A percentile compares a stretch with the other conserved stretches of the same genome.
Evolutionary conservation across 768 basidiomycete species (phyloP).

Genomic region (Boletus barrowsii): DNA sequence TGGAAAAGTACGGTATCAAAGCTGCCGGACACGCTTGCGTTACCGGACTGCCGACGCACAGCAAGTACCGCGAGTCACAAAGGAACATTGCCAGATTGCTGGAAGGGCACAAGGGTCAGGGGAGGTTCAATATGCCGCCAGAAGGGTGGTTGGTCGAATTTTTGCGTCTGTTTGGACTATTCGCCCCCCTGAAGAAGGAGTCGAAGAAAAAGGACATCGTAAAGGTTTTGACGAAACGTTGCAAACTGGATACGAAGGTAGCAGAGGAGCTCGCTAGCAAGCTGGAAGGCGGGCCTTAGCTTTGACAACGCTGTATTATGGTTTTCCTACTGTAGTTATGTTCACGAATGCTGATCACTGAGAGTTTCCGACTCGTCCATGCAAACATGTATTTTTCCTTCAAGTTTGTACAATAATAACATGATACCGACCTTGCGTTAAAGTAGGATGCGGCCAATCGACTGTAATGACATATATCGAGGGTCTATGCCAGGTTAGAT

Average conservation of each 20-base stretch:
- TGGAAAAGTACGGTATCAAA: slow-evolving; percentile 26
- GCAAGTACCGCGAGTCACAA: slow-evolving; percentile 27
- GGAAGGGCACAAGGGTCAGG: slow-evolving; percentile 6
- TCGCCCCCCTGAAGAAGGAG: slow-evolving; percentile 19
- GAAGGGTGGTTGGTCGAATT: slow-evolving; percentile 26
- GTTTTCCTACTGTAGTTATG: not conserved
- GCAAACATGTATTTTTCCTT: slow-evolving; percentile 2
- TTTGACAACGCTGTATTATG: not conserved
- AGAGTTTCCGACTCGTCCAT: slow-evolving; percentile 4
- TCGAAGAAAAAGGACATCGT: slow-evolving; percentile 22
- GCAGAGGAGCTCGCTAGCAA: slow-evolving; percentile 22
- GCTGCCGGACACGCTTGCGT: slow-evolving; percentile 35
- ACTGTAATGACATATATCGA: too few relatives aligned
- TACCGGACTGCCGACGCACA: slow-evolving; percentile 29
- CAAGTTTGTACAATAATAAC: not conserved
- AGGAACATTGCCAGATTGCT: slow-evolving; percentile 17
- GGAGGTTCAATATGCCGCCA: slow-evolving; percentile 26
- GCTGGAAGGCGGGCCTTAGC: slow-evolving; percentile 7
- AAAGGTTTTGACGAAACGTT: slow-evolving; percentile 30
- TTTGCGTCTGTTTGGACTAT: slow-evolving; percentile 24
- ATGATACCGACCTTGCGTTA: not conserved
- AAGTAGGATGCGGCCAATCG: not conserved
- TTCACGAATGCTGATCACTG: not conserved
- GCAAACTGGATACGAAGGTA: slow-evolving; percentile 17
- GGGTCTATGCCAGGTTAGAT: too few relatives aligned